Evolutionary conservation across 2,329 filamentous ascomycete genomes (phyloP).

Genomic region (Acrocalymma vagum): DNA sequence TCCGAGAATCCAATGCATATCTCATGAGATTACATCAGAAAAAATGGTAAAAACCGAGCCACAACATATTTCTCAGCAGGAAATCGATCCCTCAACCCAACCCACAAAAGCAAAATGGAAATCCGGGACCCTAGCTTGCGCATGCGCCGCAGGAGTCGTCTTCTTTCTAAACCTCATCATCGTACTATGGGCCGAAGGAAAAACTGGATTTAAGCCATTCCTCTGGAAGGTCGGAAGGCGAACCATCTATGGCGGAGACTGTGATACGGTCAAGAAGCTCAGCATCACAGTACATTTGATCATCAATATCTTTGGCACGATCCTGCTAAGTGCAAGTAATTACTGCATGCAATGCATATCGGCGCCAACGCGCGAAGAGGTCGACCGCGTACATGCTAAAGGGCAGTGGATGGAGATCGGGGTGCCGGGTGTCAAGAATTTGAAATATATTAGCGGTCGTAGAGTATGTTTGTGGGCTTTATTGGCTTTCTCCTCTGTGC

Average conservation of each 20-base stretch:
- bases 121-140: constrained; percentile 1
- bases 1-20: no score
- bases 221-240: constrained; percentile 1
- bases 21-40: no score
- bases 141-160: constrained; percentile 1
- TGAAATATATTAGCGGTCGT: no score
- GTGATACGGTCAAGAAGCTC: constrained; percentile 14
- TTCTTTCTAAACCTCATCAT: constrained; percentile 6
- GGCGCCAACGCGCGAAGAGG: constrained; percentile 26
- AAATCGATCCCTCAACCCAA: no score
- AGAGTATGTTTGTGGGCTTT: no score
- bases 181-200: constrained; percentile 2
- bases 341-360: constrained; percentile 32
- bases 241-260: constrained; percentile 25
- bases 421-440: background rate
- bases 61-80: no score
- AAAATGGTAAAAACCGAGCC: no score
- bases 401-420: constrained; percentile 20
- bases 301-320: constrained; percentile 55
- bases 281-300: constrained; percentile 49
- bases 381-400: constrained; percentile 29
- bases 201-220: background rate
- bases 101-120: no score
- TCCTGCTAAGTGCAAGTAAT: constrained; percentile 25
- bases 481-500: constrained; percentile 38